These are phyloP conservation scores for Cubamyces sp. DNA, from an alignment of 768 basidiomycete species.

Conservation along the genomic window DNA sequence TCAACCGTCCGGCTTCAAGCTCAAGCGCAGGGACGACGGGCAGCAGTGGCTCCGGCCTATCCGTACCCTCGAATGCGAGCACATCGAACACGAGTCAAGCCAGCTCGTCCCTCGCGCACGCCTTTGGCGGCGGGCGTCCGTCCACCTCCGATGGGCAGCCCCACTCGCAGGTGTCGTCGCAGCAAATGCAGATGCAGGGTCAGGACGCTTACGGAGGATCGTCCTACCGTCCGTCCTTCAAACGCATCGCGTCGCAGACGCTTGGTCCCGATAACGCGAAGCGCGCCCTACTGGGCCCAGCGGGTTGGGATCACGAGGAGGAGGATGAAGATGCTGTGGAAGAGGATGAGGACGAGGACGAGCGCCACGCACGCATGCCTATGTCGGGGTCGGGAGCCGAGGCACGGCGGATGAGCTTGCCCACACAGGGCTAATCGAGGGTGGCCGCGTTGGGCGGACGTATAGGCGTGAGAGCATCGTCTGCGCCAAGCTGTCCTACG, in stretches of 20 bases:
- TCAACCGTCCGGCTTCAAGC: conserved; percentile 42
- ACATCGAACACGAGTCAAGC: conserved; percentile 38
- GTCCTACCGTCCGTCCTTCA: conserved; percentile 62
- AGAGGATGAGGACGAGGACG: conserved; percentile 10
- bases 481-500: background rate
- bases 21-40: conserved; percentile 31
- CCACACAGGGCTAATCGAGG: conserved; percentile 2
- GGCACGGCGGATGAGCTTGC: conserved; percentile 15
- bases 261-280: conserved; percentile 65
- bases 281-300: conserved; percentile 45
- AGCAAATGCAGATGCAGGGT: background rate
- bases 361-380: background rate
- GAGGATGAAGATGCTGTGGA: conserved; percentile 27
- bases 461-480: background rate
- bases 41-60: conserved; percentile 9
- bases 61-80: conserved; percentile 32
- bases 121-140: conserved; percentile 17
- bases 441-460: background rate
- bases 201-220: conserved; percentile 8
- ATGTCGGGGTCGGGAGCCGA: background rate
- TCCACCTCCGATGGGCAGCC: conserved; percentile 9
- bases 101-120: conserved; percentile 29
- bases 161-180: conserved; percentile 4
- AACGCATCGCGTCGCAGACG: conserved; percentile 73
- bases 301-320: conserved; percentile 38